Evolutionary conservation across 1,139 yeast genomes (phyloP), one percentile per base, ranked within the genome.

Genomic region (Groenewaldozyma sp.): DNA sequence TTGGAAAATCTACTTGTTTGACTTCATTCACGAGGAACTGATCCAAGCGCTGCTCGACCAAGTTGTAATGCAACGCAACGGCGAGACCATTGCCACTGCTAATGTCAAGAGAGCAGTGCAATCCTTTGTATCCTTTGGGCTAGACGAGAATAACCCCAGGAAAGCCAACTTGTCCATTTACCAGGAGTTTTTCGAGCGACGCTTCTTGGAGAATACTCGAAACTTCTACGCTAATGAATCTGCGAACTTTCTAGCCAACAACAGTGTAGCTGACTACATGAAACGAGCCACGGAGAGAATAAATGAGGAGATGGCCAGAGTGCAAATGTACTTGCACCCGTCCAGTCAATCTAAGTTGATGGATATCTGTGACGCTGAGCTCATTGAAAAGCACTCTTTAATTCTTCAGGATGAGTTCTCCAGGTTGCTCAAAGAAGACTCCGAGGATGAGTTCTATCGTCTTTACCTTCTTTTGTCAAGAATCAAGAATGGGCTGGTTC

Each of bases 211-310:
- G 27, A 78, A 75, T 41, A 88, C 98, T 1, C 73, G 71, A 40
- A 74, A 71, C 31, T 91, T 82, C 59, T 91, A 88, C 61, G 64
- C 68, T 31, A 67, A 67, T 36, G 96, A 88, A 60, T 78, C 94
- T 37, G 65, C 68, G 18, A 70, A 70, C 38, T 87, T 78, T 57
- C 67, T 91, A 48, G 63, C 73, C 3, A 73, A 75, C 31, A 82
- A 86, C 59, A 82, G 87, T 51, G 94, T 88, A 37, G 91, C 88
- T 29, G 95, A 86, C 56, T 91, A 91, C 63, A 80, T 91, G 76
- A 77, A 75, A 49, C 84, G 82, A 59, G 94, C 95, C 37, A 88
- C 83, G 53, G 70, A 74, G 35, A 71, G 96, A 47, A 74, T 91
- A 36, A 74, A 75, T 29, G 95, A 87, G 58, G 98, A 91, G 62